Evolutionary conservation across 2,329 filamentous ascomycete genomes (phyloP), one percentile per base, ranked within the genome.

Genomic region (Alternaria arbusti): DNA sequence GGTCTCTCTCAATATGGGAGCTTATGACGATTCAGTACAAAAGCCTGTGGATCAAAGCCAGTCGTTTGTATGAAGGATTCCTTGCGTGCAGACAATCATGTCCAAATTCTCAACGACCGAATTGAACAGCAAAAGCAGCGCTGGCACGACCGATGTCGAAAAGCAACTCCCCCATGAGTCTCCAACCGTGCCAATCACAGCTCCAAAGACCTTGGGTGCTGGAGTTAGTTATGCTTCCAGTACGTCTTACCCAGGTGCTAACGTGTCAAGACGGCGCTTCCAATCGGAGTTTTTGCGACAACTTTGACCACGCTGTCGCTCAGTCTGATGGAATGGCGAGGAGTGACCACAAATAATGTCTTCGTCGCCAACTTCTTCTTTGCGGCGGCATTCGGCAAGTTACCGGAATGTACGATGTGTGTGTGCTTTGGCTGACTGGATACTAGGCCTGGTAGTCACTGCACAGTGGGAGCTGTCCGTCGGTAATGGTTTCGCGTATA

Each of bases 361-460:
- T 87, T 83, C 66, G 81, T 88, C 36, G 86, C 80, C 5, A 86
- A 87, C 64, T 86, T 87, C 76, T 87, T 86, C 76, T 86, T 86
- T 63, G 76, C 82, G 4, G 80, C 81, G 4, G 84, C 82, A 0
- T 81, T 87, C 54, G 85, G 85, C 0, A 80, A 28, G 50, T 59
- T 6, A 23, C 6, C 7, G 4, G 11, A 3, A 9, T 11, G 15
- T 7, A 23, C 3, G 11, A 9, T 10, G 6, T 30, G 6, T 47
- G 6, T 20, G 1, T 40, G 26, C 6, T 3, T 5, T 28, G 22
- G 12, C 57, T 59, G 17, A 59, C 23, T 26, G 6, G 4, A 11
- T 40, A 12, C 22, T 23, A 59, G 57, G 59, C 8, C n/a, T 88
- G 64, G 78, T 88, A 0, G 77, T 88, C 1, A 84, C 85, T 0